Percentiles rank a stretch among this genome's conserved stretches.
phyloP scores from a whole-genome alignment of 805 yeast species.

The Metschnikowia chrysomelidarum region DNA sequence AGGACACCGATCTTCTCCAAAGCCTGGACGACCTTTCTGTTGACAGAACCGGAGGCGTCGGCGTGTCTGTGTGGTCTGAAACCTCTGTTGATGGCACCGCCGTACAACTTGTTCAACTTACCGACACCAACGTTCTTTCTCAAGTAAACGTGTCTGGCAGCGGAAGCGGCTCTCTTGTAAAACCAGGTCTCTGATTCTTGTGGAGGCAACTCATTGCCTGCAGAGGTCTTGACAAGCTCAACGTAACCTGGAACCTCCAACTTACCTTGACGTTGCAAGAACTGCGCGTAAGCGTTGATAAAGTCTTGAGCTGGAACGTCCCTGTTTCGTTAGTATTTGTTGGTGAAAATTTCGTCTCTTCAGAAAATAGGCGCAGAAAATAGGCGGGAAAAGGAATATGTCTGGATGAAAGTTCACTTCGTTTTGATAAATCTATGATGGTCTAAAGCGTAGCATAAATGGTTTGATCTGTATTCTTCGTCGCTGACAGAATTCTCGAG shows the following conservation, averaged over 20 bases:
- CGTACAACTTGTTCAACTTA: constrained; percentile 97
- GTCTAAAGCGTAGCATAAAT: no score
- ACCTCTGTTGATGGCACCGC: constrained; percentile 99
- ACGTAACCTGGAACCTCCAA: constrained; percentile 99
- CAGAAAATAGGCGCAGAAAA: no score
- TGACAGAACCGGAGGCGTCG: constrained; percentile 98
- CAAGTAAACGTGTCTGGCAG: constrained; percentile 99
- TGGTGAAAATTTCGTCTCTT: no score
- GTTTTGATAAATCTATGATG: no score
- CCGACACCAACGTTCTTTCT: constrained; percentile 99
- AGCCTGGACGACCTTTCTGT: constrained; percentile 98
- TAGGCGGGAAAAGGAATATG: no score
- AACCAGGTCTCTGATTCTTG: constrained; percentile 99
- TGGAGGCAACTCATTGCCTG: constrained; percentile 99
- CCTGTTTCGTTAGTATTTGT: no score
- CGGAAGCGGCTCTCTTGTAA: constrained; percentile 99
- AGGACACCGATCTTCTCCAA: constrained; percentile 97
- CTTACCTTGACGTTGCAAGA: constrained; percentile 99
- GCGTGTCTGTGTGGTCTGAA: constrained; percentile 97
- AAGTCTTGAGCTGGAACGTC: constrained; percentile 99
- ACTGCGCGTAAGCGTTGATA: constrained; percentile 99
- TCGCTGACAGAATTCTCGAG: no score
- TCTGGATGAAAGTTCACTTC: no score
- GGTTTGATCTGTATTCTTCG: no score
- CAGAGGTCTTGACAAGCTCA: constrained; percentile 98